Evolutionary conservation across 208 protist genomes (phyloP).

Genomic region (Strigomonas culicis): DNA sequence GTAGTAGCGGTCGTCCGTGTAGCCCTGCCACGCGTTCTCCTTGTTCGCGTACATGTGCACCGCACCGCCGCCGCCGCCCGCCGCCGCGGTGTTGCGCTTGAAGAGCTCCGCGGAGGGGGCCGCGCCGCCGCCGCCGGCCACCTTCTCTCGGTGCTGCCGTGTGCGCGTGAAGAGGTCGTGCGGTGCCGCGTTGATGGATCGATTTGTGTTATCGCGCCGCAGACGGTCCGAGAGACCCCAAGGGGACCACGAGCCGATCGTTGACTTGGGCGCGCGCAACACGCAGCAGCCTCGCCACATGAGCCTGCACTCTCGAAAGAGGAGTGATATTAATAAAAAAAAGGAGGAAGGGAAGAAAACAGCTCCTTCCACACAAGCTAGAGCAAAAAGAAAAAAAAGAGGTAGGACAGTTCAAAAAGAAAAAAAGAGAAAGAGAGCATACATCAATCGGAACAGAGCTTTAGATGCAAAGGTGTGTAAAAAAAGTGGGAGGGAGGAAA

Average conservation of each 20-base stretch:
- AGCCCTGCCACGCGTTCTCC: constrained; percentile 79
- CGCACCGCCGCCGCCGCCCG: constrained; percentile 4
- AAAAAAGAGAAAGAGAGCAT: background rate
- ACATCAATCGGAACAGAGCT: too few species aligned
- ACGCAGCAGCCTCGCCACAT: background rate
- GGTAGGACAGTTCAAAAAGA: background rate
- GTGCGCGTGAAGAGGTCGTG: constrained; percentile 20
- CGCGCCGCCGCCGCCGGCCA: background rate
- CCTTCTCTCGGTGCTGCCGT: background rate
- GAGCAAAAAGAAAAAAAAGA: background rate
- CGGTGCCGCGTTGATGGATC: constrained; percentile 1
- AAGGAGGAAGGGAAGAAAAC: background rate
- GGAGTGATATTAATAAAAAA: too few species aligned
- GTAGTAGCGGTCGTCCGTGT: constrained; percentile 83
- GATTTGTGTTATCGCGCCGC: background rate
- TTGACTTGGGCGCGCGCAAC: background rate
- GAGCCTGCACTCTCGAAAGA: too few species aligned
- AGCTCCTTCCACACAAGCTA: background rate
- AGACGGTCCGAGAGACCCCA: background rate
- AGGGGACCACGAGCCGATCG: too few species aligned
- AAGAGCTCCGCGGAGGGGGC: background rate
- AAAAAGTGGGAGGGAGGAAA: background rate
- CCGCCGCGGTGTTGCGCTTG: background rate
- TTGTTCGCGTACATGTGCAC: constrained; percentile 89
- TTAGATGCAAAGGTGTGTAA: too few species aligned